These are phyloP conservation scores for Aspergillus puulaauensis DNA, from an alignment of 2,329 filamentous ascomycete genomes.

Conservation along the genomic window DNA sequence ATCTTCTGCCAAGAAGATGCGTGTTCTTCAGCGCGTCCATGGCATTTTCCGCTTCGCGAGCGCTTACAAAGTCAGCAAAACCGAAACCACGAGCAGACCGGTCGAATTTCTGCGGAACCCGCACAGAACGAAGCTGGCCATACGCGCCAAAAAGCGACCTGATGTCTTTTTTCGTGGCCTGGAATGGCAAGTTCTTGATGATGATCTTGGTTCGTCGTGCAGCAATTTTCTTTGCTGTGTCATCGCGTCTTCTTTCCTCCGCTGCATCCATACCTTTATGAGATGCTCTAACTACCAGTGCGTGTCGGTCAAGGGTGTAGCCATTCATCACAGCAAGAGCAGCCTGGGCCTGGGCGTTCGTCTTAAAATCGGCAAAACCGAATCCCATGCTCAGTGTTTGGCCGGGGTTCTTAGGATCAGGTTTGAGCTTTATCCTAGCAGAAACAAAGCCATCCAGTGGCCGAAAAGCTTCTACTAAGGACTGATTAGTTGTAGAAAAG, in stretches of 20 bases:
- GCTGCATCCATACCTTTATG: slow-evolving; percentile 85
- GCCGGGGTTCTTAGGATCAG: slow-evolving; percentile 84
- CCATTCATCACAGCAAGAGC: slow-evolving; percentile 87
- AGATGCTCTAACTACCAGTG: slow-evolving; percentile 79
- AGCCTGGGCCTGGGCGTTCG: slow-evolving; percentile 72
- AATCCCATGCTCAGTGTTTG: slow-evolving; percentile 95
- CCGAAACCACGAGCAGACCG: slow-evolving; percentile 86
- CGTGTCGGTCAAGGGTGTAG: slow-evolving; percentile 80
- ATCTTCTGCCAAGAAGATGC: slow-evolving; percentile 82
- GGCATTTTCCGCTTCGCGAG: slow-evolving; percentile 85
- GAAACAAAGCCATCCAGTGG: slow-evolving; percentile 84
- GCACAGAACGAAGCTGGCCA: slow-evolving; percentile 86
- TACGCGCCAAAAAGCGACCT: slow-evolving; percentile 82
- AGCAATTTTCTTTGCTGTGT: slow-evolving; percentile 76
- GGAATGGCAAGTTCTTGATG: slow-evolving; percentile 97
- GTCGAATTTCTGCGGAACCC: slow-evolving; percentile 94
- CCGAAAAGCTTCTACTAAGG: slow-evolving; percentile 74
- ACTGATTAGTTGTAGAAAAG: slow-evolving; percentile 79
- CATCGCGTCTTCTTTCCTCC: slow-evolving; percentile 79
- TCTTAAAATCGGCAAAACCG: slow-evolving; percentile 87
- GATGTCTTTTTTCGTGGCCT: slow-evolving; percentile 90
- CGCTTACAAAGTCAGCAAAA: slow-evolving; percentile 92
- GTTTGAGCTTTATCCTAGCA: slow-evolving; percentile 88
- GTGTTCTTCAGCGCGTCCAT: slow-evolving; percentile 89
- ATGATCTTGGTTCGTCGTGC: slow-evolving; percentile 85